These are phyloP conservation scores for Yamadazyma jaroonii DNA, from an alignment of 1,139 yeast species.

Conservation along the genomic window DNA sequence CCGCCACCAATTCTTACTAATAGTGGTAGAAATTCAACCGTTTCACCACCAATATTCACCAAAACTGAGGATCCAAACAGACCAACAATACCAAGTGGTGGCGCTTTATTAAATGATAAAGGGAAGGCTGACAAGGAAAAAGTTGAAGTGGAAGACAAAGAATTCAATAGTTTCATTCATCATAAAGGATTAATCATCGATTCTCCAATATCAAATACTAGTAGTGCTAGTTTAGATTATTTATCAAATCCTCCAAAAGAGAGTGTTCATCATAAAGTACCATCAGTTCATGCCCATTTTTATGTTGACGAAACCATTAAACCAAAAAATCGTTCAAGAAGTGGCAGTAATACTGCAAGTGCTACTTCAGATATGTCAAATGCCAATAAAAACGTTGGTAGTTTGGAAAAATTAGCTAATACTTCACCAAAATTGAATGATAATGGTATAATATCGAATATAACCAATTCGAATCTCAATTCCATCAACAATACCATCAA, in stretches of 20 bases:
- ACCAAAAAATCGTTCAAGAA: slow-evolving; percentile 43
- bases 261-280: slow-evolving; percentile 48
- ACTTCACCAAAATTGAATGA: slow-evolving; percentile 12
- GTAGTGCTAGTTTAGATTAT: slow-evolving; percentile 27
- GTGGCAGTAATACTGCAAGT: slow-evolving; percentile 31
- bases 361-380: slow-evolving; percentile 15
- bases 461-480: slow-evolving; percentile 32
- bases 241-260: slow-evolving; percentile 30
- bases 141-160: slow-evolving; percentile 10
- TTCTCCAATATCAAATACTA: slow-evolving; percentile 16
- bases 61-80: slow-evolving; percentile 13
- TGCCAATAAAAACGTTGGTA: slow-evolving; percentile 11
- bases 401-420: slow-evolving; percentile 14
- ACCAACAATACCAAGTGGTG: slow-evolving; percentile 51
- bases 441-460: not conserved
- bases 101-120: slow-evolving; percentile 41
- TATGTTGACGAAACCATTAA: slow-evolving; percentile 68
- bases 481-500: slow-evolving; percentile 1
- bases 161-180: slow-evolving; percentile 3
- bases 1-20: slow-evolving; percentile 64
- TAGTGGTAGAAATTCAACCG: slow-evolving; percentile 15
- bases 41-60: slow-evolving; percentile 13
- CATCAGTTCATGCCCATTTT: slow-evolving; percentile 80
- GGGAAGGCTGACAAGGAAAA: slow-evolving; percentile 18
- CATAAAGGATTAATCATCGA: slow-evolving; percentile 15